Conservation (phyloP, 176 grass and related monocot species). For the Leersia perrieri region DNA sequence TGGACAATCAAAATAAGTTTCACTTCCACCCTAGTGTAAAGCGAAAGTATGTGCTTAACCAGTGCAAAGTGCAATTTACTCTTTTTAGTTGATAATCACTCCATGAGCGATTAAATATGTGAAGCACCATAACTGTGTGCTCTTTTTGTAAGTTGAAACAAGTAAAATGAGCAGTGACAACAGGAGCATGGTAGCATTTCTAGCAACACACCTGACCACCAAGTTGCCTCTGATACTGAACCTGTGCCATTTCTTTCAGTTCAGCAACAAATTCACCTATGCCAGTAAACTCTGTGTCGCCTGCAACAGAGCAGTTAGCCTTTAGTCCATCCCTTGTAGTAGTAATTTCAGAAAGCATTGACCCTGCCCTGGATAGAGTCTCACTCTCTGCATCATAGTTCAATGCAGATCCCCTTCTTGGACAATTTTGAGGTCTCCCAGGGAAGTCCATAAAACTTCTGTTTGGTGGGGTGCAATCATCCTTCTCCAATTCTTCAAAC, state of each 20-base stretch:
- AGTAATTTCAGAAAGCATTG: slow-evolving; percentile 72
- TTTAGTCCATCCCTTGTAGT: slow-evolving; percentile 37
- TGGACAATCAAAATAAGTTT: no score
- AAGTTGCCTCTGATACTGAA: slow-evolving; percentile 53
- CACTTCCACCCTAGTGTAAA: no score
- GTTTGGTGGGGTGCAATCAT: slow-evolving; percentile 67
- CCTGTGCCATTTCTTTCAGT: slow-evolving; percentile 88
- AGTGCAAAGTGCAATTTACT: no score
- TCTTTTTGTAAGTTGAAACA: background rate
- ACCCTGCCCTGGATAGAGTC: slow-evolving; percentile 63
- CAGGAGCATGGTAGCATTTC: background rate
- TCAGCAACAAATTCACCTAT: slow-evolving; percentile 79
- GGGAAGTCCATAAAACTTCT: slow-evolving; percentile 63
- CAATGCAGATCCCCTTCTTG: slow-evolving; percentile 38
- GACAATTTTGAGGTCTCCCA: slow-evolving; percentile 64
- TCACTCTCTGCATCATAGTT: slow-evolving; percentile 66
- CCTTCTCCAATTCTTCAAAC: slow-evolving; percentile 46
- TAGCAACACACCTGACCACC: slow-evolving; percentile 44
- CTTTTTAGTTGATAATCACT: background rate
- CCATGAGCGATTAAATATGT: background rate
- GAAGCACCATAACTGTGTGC: background rate
- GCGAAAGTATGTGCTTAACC: no score
- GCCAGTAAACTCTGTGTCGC: slow-evolving; percentile 58
- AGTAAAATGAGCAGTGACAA: background rate
- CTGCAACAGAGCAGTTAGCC: slow-evolving; percentile 35